phyloP scores from a whole-genome alignment of 768 basidiomycete species.

The Ramaria sp. region DNA sequence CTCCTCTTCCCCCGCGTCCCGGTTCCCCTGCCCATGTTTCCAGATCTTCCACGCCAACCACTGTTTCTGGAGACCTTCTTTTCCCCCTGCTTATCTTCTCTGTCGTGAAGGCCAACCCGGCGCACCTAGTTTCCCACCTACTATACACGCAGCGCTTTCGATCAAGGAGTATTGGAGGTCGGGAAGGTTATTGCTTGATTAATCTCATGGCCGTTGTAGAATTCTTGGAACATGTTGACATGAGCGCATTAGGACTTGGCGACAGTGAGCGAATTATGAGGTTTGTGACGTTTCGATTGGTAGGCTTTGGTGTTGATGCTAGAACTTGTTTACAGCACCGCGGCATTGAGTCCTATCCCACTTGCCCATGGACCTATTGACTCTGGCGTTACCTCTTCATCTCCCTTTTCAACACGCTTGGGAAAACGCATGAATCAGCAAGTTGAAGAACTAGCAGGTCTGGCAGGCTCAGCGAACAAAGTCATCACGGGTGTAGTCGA shows the following conservation, averaged over 20 bases:
- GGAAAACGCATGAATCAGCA: constrained; percentile 71
- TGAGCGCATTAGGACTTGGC: constrained; percentile 55
- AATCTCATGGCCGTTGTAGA: constrained; percentile 94
- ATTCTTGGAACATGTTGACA: constrained; percentile 90
- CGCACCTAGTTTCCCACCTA: constrained; percentile 62
- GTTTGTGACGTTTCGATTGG: constrained; percentile 23
- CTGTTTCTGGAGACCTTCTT: constrained; percentile 79
- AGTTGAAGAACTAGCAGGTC: constrained; percentile 57
- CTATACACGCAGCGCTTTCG: constrained; percentile 40
- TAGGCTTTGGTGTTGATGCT: background rate
- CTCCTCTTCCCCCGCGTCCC: background rate
- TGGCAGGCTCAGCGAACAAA: constrained; percentile 65
- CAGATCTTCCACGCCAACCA: constrained; percentile 14
- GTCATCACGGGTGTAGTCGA: constrained; percentile 81
- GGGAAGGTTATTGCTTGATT: constrained; percentile 87
- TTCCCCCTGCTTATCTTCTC: constrained; percentile 90
- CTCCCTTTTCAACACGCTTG: constrained; percentile 42
- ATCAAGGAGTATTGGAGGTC: constrained; percentile 61
- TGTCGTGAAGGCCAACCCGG: constrained; percentile 87
- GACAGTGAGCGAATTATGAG: constrained; percentile 51
- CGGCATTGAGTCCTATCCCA: constrained; percentile 74
- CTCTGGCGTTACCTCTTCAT: constrained; percentile 25
- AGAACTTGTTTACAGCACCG: constrained; percentile 37
- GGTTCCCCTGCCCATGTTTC: background rate
- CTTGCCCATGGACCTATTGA: constrained; percentile 45